A percentile compares a stretch with the other conserved stretches of the same genome.
Evolutionary conservation across 1,139 yeast genomes (phyloP).

Genomic region (Saccharomyces pastorianus): DNA sequence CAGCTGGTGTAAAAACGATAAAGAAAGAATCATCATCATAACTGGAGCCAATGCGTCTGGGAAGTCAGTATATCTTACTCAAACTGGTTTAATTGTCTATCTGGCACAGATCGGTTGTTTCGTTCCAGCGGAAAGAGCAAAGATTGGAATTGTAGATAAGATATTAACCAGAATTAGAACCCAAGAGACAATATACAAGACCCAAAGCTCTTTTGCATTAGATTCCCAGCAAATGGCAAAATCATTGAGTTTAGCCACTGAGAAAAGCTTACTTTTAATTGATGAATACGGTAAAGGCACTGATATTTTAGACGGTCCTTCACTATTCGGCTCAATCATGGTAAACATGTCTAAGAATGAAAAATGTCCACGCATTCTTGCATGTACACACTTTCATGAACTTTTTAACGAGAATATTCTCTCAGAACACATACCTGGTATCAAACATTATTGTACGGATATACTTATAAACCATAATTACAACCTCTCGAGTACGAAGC

Average conservation of each 20-base stretch:
- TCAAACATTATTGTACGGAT: conserved; percentile 15
- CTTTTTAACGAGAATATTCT: conserved; percentile 28
- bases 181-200: conserved; percentile 37
- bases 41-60: conserved; percentile 51
- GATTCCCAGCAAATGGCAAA: conserved; percentile 42
- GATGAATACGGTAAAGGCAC: conserved; percentile 51
- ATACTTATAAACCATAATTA: background rate
- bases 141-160: conserved; percentile 38
- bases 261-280: conserved; percentile 36
- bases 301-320: conserved; percentile 40
- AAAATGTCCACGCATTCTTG: conserved; percentile 31
- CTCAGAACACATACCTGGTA: conserved; percentile 9
- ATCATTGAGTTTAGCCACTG: conserved; percentile 34
- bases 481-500: background rate
- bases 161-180: conserved; percentile 39
- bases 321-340: conserved; percentile 37
- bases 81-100: conserved; percentile 38
- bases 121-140: conserved; percentile 40
- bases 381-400: conserved; percentile 42
- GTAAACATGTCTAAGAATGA: conserved; percentile 19
- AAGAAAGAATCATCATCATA: conserved; percentile 27
- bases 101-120: conserved; percentile 44
- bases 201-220: conserved; percentile 40
- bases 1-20: conserved; percentile 6
- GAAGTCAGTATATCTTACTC: conserved; percentile 41